Base-by-base conservation (phyloP, 139 green algal species). In the Gonium pectorale region DNA sequence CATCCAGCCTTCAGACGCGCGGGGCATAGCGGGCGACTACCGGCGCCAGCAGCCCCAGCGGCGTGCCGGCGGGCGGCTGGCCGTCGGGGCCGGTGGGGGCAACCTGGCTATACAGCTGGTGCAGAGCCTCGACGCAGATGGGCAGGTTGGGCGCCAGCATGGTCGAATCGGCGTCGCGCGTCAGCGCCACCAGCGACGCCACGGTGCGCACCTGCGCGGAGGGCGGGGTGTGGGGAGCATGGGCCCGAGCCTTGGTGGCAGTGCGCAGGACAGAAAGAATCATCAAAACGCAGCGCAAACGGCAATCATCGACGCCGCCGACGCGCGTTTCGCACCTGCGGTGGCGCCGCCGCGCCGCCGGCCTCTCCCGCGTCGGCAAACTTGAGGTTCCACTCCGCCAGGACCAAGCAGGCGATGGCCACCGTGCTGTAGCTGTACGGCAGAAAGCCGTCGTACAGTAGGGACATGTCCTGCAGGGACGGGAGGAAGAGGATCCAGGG, bases 341-440 rank as follows among this genome's bases (percentile, higher is more conserved):
- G n/a, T n/a, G n/a, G n/a, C n/a, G n/a, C n/a, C n/a, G n/a, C n/a
- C n/a, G n/a, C n/a, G n/a, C 51, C 2, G 51, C 7, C 51, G n/a
- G n/a, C n/a, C n/a, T n/a, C n/a, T n/a, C n/a, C n/a, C n/a, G n/a
- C n/a, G n/a, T n/a, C n/a, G n/a, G n/a, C n/a, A n/a, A n/a, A n/a
- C n/a, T n/a, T n/a, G n/a, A n/a, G 40, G 60, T 7, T 51, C 59
- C 41, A 72, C 46, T 85, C 44, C 3, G 79, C 64, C 26, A 85
- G 51, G 2, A 77, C 67, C 26, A 85, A 35, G 64, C 79, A 78
- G 11, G 64, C 79, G 0, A 31, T 26, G 13, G 79, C 79, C 11
- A 85, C 29, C 24, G 79, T 85, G 35, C 46, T 68, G 79, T 85
- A 85, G 46, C 64, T 35, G 46, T 75, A 77, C 35, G 46, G 27